Base-by-base conservation (phyloP, 2,329 filamentous ascomycete species). In the Xylaria polymorpha region DNA sequence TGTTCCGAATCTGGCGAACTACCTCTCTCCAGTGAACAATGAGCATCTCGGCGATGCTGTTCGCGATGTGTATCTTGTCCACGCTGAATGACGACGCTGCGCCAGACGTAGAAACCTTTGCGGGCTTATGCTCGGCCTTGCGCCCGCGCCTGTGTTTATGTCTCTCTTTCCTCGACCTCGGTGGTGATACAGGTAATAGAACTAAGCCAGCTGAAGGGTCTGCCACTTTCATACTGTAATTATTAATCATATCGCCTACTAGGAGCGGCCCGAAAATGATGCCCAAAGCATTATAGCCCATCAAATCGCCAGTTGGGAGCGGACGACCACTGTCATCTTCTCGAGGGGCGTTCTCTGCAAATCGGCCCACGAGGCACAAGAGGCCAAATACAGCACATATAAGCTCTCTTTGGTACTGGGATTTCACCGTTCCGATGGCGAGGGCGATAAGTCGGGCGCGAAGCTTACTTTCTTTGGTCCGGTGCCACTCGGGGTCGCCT, bases 341-440 rank as follows among this genome's bases (percentile, higher is more conserved):
- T 32, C 85, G 81, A 4, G 83, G 83, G 0, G 84, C 79, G 41
- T 81, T 83, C 75, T 91, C 87, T 1, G 88, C 87, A 4, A 84
- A 80, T 32, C 86, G 81, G 1, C 88, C 90, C 64, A 92, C 84
- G 44, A 90, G 81, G 61, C 85, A 88, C 12, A 92, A 80, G 14
- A 92, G 81, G 0, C 90, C 90, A 75, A 92, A 90, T 0, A 92
- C 88, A 5, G 88, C 87, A 70, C 87, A 91, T 51, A 92, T 89
- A 3, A 92, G 80, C 56, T 91, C 88, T 29, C 89, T 83, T 50
- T 88, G 85, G 68, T 87, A 88, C 62, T 85, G 85, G 0, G 88
- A 91, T 64, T 83, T 81, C n/a, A 91, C 79, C 0, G 87, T 87
- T 1, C 84, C 83, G 50, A 92, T 84, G 8, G 88, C 88, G 41